A percentile compares a stretch with the other conserved stretches of the same genome.
Conservation (phyloP, 805 yeast genomes). For the Candida manassasensis region DNA sequence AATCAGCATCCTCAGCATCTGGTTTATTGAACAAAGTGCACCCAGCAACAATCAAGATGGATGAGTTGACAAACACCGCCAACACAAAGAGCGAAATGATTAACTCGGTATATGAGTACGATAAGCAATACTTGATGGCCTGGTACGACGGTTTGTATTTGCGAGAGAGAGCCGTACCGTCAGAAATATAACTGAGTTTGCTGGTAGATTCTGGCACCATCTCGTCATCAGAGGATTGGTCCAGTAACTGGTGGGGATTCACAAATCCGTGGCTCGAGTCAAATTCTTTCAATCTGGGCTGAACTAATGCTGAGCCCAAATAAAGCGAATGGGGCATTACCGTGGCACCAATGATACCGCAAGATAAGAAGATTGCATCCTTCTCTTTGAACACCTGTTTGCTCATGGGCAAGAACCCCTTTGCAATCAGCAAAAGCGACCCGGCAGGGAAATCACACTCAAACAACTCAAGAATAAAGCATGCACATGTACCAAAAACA, state of each 20-base stretch:
- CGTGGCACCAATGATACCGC: conserved; percentile 45
- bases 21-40: conserved; percentile 38
- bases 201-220: conserved; percentile 10
- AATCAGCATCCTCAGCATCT: conserved; percentile 43
- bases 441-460: conserved; percentile 50
- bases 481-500: conserved; percentile 68
- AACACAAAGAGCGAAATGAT: conserved; percentile 37
- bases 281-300: conserved; percentile 38
- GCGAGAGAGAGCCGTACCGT: conserved; percentile 22
- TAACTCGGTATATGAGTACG: conserved; percentile 36
- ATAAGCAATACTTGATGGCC: conserved; percentile 39
- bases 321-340: conserved; percentile 47
- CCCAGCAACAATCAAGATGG: conserved; percentile 44
- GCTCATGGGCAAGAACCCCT: conserved; percentile 64
- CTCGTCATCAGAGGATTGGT: conserved; percentile 1
- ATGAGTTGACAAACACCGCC: conserved; percentile 42
- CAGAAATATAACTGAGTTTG: conserved; percentile 20
- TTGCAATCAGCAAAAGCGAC: conserved; percentile 46
- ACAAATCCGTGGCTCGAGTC: conserved; percentile 28
- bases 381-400: conserved; percentile 27
- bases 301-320: conserved; percentile 43
- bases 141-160: conserved; percentile 39
- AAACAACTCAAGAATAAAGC: conserved; percentile 68
- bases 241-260: conserved; percentile 2
- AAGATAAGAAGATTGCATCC: conserved; percentile 38